Percentiles rank a stretch among this genome's conserved stretches.
phyloP scores from a whole-genome alignment of 352 stramenopile species.

The Thraustochytrium striatum region DNA sequence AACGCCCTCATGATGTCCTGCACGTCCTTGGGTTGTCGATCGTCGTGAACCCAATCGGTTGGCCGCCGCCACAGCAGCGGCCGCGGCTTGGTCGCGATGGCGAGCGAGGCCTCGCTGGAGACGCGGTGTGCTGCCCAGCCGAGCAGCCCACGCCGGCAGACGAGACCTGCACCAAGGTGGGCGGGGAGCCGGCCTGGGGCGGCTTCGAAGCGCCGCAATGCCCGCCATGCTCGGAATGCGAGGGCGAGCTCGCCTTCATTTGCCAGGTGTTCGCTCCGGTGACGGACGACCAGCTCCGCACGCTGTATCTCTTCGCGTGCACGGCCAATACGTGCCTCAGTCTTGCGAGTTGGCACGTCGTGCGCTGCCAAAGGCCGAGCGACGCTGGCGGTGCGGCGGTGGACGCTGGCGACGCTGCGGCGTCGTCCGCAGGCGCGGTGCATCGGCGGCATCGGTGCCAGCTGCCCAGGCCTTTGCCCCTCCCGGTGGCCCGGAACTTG shows the following conservation, averaged over 20 bases:
- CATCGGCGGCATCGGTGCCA: neutral
- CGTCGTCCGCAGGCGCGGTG: no score
- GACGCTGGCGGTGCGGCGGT: no score
- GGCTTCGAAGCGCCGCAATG: neutral
- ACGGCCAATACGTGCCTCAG: neutral
- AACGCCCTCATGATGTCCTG: no score
- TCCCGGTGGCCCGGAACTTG: neutral
- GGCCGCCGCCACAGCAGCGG: no score
- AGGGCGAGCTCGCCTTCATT: neutral
- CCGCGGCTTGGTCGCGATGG: no score
- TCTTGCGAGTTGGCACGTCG: neutral
- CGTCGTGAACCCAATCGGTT: no score
- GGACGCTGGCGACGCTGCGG: no score
- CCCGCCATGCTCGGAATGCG: neutral
- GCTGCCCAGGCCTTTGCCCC: neutral
- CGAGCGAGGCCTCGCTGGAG: no score
- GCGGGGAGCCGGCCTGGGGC: neutral
- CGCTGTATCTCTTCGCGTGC: constrained; percentile 24
- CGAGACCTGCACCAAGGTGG: neutral
- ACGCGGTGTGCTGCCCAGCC: no score
- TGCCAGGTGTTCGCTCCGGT: constrained; percentile 36
- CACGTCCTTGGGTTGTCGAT: no score
- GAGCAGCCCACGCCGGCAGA: no score
- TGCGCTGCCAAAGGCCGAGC: neutral
- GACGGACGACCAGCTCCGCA: neutral